Evolutionary conservation across 257 asterid species (phyloP), one percentile per base, ranked within the genome.

Genomic region (Nicotiana benthamiana): DNA sequence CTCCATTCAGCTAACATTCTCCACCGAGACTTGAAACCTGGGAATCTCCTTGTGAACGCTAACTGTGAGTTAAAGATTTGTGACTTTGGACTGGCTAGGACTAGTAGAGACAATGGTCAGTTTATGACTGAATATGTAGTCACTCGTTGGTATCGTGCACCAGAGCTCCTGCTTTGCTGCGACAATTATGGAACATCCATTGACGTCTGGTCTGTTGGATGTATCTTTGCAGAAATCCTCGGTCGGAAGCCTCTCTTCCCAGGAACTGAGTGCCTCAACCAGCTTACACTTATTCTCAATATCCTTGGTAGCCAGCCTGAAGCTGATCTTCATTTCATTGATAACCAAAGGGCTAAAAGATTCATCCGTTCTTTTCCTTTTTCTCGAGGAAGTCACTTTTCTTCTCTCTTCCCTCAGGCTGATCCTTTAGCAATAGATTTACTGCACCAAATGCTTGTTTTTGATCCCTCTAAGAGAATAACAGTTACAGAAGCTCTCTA

Each of bases 71-170:
- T 87, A 26, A 87, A 87, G 86, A 87, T 87, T 36, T 87, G 90
- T 48, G 90, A 87, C 83, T 87, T 87, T 52, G 90, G 89, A 24
- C 80, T 87, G 79, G 90, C 90, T n/a, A 80, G 90, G 83, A 87
- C 90, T 9, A 82, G 87, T 78, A 85, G 82, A 36, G 86, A 83
- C 86, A 82, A 72, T 27, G 90, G 88, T 30, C 90, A 87, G 84
- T 85, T 85, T 63, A 87, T 87, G 90, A 87, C 90, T 27, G 90
- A 87, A 77, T 87, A 87, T 64, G 89, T 87, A 9, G 90, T 87
- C 80, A 87, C 90, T 12, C 84, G 90, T 7, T 87, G 90, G 90
- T 87, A 87, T 30, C 88, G 90, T 9, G 90, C 90, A 51, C 90
- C 89, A 7, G 89, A 85, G 75, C 82, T 87, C 5, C 89, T 87